Conservation (phyloP, 148 eudicot genomes). For the Vaccinium corymbosum region DNA sequence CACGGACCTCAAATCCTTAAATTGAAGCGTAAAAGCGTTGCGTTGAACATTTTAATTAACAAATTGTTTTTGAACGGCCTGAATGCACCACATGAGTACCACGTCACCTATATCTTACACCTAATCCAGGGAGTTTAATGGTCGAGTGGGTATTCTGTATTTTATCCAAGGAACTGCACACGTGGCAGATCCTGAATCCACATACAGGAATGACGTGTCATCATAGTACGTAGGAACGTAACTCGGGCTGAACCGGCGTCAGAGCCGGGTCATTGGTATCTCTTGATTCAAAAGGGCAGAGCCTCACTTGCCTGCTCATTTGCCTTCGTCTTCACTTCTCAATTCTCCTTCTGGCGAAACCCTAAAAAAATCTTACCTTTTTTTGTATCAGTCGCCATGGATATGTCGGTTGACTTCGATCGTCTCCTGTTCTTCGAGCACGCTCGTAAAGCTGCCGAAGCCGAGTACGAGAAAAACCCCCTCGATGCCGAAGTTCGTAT, state of each 20-base stretch:
- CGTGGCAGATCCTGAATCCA: constrained; percentile 2
- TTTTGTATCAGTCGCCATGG: constrained; percentile 32
- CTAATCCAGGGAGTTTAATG: too few species aligned
- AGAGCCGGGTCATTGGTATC: neutral
- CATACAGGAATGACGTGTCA: neutral
- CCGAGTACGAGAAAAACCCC: constrained; percentile 53
- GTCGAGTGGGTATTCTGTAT: neutral
- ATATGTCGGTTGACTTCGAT: constrained; percentile 61
- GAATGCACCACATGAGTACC: too few species aligned
- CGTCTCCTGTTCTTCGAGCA: constrained; percentile 73
- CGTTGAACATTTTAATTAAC: too few species aligned
- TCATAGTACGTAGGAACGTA: neutral
- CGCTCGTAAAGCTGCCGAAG: constrained; percentile 68
- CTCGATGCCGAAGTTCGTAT: constrained; percentile 62
- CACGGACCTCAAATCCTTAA: too few species aligned
- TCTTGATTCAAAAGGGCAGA: neutral
- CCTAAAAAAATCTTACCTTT: neutral
- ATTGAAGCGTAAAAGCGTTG: too few species aligned
- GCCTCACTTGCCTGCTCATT: neutral
- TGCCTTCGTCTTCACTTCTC: neutral
- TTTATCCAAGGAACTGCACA: neutral
- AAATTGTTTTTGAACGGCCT: too few species aligned
- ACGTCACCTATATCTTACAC: too few species aligned
- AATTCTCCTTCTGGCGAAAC: neutral
- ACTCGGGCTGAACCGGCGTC: neutral